phyloP scores from a whole-genome alignment of 179 eudicot genomes.

The Monotropa hypopitys region DNA sequence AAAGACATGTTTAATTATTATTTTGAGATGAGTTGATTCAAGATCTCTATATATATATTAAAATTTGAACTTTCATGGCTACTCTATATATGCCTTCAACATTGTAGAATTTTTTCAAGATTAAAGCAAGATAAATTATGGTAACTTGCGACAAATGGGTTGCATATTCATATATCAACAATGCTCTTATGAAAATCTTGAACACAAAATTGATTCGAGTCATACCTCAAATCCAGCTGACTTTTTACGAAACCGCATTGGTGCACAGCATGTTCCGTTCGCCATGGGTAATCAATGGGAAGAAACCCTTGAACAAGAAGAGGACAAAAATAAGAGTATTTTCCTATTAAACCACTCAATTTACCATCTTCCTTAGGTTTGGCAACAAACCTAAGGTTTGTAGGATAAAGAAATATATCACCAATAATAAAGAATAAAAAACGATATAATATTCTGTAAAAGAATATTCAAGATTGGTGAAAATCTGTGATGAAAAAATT shows the following conservation, averaged over 20 bases:
- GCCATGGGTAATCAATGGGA: slow-evolving; percentile 17
- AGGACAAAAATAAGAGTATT: not conserved
- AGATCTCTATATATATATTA: too few species aligned
- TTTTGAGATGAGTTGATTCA: too few species aligned
- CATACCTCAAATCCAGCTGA: slow-evolving; percentile 17
- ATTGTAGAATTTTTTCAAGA: not conserved
- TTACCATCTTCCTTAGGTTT: slow-evolving; percentile 1
- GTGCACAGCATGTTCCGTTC: slow-evolving; percentile 13
- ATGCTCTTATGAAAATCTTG: not conserved
- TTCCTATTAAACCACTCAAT: not conserved
- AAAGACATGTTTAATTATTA: too few species aligned
- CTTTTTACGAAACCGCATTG: slow-evolving; percentile 17
- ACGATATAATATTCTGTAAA: not conserved
- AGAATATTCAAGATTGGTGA: slow-evolving; percentile 12
- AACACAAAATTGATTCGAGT: not conserved
- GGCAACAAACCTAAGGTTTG: slow-evolving; percentile 2
- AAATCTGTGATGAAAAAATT: not conserved
- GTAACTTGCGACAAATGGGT: not conserved
- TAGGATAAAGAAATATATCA: not conserved
- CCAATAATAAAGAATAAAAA: slow-evolving; percentile 6
- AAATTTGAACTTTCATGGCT: not conserved
- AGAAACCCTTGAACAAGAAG: not conserved
- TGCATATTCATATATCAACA: not conserved
- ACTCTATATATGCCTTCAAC: not conserved
- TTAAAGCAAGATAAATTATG: not conserved